A percentile compares a stretch with the other conserved stretches of the same genome.
Evolutionary conservation across 768 basidiomycete species (phyloP).

Genomic region (Sporobolomyces pararoseus): DNA sequence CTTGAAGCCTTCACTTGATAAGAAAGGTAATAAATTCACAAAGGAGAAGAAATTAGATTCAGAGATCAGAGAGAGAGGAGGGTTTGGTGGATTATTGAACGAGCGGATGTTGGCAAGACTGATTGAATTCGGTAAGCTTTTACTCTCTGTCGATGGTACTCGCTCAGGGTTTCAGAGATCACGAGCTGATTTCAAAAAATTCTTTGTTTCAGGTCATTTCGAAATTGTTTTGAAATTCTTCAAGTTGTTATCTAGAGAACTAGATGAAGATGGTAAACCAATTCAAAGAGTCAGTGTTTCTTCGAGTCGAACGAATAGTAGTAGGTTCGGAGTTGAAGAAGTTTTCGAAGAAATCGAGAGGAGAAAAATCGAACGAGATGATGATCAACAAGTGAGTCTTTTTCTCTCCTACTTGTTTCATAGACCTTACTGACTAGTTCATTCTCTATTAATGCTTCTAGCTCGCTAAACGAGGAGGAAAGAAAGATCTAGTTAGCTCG

Average conservation of each 20-base stretch:
- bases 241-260: slow-evolving; percentile 58
- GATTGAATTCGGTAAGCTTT: slow-evolving; percentile 15
- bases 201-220: slow-evolving; percentile 68
- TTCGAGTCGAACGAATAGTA: slow-evolving; percentile 11
- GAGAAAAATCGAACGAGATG: neutral
- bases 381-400: neutral
- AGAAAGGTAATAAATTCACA: slow-evolving; percentile 55
- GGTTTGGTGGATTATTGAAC: slow-evolving; percentile 81
- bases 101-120: slow-evolving; percentile 58
- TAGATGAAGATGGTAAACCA: slow-evolving; percentile 47
- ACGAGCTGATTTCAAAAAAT: neutral
- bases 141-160: neutral
- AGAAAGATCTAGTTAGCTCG: neutral
- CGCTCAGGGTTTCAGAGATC: no score
- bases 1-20: neutral
- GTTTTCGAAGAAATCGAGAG: neutral
- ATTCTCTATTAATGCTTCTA: no score
- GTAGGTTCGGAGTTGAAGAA: neutral
- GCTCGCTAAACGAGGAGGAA: no score
- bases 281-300: neutral
- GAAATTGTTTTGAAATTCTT: slow-evolving; percentile 80
- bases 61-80: slow-evolving; percentile 77
- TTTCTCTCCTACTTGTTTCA: no score
- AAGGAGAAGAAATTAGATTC: slow-evolving; percentile 72
- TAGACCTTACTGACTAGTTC: no score